A percentile compares a stretch with the other conserved stretches of the same genome.
These are phyloP conservation scores for Daldinia eschscholtzii DNA, from an alignment of 2,329 filamentous ascomycete species.

Conservation along the genomic window DNA sequence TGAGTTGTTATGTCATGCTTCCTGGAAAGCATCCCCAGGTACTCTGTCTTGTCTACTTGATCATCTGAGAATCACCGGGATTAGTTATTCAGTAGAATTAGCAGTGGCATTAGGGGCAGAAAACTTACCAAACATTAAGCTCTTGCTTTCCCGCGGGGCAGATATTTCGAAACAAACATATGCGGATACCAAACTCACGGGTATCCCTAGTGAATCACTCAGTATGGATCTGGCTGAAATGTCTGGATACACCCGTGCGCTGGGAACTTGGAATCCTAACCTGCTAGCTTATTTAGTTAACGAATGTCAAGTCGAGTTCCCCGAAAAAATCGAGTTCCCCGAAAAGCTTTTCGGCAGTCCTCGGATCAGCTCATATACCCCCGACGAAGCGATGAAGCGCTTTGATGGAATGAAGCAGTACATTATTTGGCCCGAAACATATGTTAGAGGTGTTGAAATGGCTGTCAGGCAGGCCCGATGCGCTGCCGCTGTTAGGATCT, in stretches of 20 bases:
- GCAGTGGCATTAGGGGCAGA: slow-evolving; percentile 12
- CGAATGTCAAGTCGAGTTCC: slow-evolving; percentile 24
- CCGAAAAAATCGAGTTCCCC: neutral
- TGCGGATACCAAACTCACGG: no score
- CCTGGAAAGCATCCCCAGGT: slow-evolving; percentile 12
- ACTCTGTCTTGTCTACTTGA: slow-evolving; percentile 12
- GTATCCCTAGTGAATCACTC: no score
- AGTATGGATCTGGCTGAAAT: neutral
- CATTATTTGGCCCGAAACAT: slow-evolving; percentile 18
- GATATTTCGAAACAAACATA: slow-evolving; percentile 7
- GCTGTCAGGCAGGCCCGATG: neutral
- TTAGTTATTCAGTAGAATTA: neutral
- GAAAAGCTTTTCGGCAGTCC: neutral
- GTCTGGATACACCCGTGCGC: slow-evolving; percentile 13
- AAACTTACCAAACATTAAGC: slow-evolving; percentile 28
- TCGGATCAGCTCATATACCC: neutral
- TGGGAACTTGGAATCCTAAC: slow-evolving; percentile 22
- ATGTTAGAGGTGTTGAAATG: neutral
- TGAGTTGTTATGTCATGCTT: neutral
- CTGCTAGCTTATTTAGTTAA: slow-evolving; percentile 20
- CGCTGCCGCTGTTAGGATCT: slow-evolving; percentile 5
- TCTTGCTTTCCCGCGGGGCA: slow-evolving; percentile 15
- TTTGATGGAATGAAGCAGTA: slow-evolving; percentile 29
- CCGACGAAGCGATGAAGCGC: slow-evolving; percentile 19
- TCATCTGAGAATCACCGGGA: neutral